phyloP scores from a whole-genome alignment of 331 rosid genomes.

The Pyracantha coccinea region DNA sequence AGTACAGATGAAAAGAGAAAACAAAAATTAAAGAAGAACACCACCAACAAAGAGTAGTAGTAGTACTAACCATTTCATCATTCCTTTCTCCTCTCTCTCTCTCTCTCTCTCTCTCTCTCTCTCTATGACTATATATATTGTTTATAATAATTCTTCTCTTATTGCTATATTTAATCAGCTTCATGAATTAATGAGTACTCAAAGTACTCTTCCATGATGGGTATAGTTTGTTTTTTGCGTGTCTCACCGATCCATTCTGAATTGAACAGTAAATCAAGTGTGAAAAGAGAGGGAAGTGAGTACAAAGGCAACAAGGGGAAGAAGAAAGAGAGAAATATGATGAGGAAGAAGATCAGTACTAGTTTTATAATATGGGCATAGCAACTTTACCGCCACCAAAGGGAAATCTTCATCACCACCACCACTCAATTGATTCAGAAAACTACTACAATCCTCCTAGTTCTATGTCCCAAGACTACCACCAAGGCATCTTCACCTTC shows the following conservation, averaged over 20 bases:
- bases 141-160: neutral
- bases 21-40: constrained; percentile 3
- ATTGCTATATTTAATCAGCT: neutral
- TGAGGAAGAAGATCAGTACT: constrained; percentile 17
- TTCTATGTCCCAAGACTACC: constrained; percentile 95
- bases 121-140: neutral
- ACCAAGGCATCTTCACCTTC: constrained; percentile 58
- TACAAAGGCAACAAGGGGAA: constrained; percentile 1
- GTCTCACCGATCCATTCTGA: constrained; percentile 22
- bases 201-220: constrained; percentile 7
- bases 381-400: constrained; percentile 25
- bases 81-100: neutral
- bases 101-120: neutral
- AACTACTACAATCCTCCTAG: constrained; percentile 19
- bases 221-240: constrained; percentile 19
- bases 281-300: neutral
- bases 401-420: neutral
- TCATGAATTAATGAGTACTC: constrained; percentile 11
- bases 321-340: constrained; percentile 20
- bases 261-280: constrained; percentile 18
- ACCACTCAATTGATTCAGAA: constrained; percentile 20
- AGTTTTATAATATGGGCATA: constrained; percentile 47
- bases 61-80: neutral
- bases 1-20: constrained; percentile 12
- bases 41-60: constrained; percentile 7